These are phyloP conservation scores for Pachyrhizus erosus DNA, from an alignment of 306 rosid species.

Conservation along the genomic window DNA sequence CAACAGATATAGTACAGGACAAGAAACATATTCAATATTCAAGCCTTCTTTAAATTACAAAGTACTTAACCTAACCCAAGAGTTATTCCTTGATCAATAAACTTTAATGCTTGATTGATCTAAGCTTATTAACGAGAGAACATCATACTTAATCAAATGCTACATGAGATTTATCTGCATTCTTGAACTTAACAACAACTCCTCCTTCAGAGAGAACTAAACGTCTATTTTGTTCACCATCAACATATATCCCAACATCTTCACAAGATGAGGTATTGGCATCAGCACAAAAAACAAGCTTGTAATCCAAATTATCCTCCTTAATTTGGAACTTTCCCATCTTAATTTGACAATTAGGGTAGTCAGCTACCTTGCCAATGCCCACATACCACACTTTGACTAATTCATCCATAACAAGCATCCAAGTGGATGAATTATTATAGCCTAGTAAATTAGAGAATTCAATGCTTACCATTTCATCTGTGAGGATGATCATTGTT, in stretches of 20 bases:
- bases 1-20: no score
- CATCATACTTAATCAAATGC: not conserved
- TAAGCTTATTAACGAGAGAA: not conserved
- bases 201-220: not conserved
- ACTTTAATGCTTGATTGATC: not conserved
- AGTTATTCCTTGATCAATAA: not conserved
- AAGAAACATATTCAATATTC: no score
- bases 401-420: not conserved
- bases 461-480: not conserved
- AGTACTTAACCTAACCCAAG: not conserved
- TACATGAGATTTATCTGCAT: not conserved
- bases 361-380: not conserved
- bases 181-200: not conserved
- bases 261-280: not conserved
- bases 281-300: not conserved
- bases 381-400: slow-evolving; percentile 19
- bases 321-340: not conserved
- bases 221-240: not conserved
- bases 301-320: not conserved
- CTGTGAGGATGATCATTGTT: not conserved
- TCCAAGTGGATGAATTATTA: not conserved
- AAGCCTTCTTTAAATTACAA: not conserved
- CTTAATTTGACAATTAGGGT: not conserved
- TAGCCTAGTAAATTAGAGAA: not conserved
- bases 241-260: slow-evolving; percentile 26